Evolutionary conservation across 1,139 yeast species (phyloP).

Genomic region (Dujonia santamariae): DNA sequence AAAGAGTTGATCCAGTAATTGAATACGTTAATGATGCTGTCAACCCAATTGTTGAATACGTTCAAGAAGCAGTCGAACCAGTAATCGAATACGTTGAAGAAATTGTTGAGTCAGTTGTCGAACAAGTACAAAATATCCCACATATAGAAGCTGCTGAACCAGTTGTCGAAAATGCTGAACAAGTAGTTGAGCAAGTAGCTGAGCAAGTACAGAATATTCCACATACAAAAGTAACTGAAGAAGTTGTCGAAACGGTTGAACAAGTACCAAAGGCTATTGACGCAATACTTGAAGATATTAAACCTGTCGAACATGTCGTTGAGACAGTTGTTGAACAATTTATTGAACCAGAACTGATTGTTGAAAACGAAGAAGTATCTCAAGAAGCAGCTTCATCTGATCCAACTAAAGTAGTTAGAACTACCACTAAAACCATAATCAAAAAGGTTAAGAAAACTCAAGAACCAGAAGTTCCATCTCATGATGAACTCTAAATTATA

Average conservation of each 20-base stretch:
- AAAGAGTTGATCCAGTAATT: no score
- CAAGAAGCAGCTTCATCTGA: neutral
- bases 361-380: neutral
- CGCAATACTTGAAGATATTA: no score
- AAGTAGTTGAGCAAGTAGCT: neutral
- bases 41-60: neutral
- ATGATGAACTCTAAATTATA: constrained; percentile 7
- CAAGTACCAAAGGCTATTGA: neutral
- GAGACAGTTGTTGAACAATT: neutral
- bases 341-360: neutral
- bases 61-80: neutral
- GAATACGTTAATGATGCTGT: no score
- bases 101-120: constrained; percentile 1
- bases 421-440: constrained; percentile 6
- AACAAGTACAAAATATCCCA: neutral
- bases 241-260: neutral
- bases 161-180: neutral
- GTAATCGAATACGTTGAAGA: constrained; percentile 6
- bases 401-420: constrained; percentile 3
- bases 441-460: constrained; percentile 4
- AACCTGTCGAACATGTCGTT: neutral
- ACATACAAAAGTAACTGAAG: neutral
- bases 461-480: constrained; percentile 1
- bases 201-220: no score
- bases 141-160: constrained; percentile 2